Percentiles rank a stretch among this genome's conserved stretches.
Evolutionary conservation across 163 green algal genomes (phyloP).

Genomic region (Scenedesmus sp.): DNA sequence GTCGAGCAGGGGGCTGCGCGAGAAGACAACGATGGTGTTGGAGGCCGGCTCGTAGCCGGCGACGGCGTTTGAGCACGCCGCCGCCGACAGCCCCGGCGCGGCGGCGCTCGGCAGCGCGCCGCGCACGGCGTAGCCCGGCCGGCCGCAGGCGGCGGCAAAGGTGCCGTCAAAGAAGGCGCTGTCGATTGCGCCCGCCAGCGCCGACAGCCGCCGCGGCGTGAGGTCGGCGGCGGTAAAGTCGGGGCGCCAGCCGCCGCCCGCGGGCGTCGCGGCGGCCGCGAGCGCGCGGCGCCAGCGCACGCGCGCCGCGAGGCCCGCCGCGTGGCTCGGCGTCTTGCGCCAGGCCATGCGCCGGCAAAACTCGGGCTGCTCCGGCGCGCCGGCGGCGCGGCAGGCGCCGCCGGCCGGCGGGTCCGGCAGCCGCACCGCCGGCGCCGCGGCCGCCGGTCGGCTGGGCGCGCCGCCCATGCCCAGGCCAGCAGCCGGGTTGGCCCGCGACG

Average conservation of each 20-base stretch:
- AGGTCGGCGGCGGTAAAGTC: too few species aligned
- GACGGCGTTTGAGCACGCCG: neutral
- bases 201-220: too few species aligned
- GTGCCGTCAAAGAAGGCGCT: too few species aligned
- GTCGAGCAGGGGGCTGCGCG: neutral
- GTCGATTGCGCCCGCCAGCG: too few species aligned
- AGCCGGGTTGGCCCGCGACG: too few species aligned
- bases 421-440: neutral
- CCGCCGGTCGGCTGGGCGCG: neutral
- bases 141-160: too few species aligned
- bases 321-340: neutral
- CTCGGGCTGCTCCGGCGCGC: neutral
- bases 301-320: too few species aligned
- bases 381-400: too few species aligned
- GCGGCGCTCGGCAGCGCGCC: neutral
- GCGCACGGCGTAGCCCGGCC: neutral
- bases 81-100: neutral
- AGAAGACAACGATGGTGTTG: slow-evolving; percentile 29
- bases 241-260: too few species aligned
- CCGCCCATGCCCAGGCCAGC: too few species aligned
- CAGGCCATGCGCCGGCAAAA: slow-evolving; percentile 11
- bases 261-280: neutral
- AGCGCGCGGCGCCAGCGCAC: neutral
- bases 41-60: slow-evolving; percentile 26
- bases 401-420: neutral